Conservation (phyloP, 2,329 filamentous ascomycete genomes). For the Talaromyces pinophilus region DNA sequence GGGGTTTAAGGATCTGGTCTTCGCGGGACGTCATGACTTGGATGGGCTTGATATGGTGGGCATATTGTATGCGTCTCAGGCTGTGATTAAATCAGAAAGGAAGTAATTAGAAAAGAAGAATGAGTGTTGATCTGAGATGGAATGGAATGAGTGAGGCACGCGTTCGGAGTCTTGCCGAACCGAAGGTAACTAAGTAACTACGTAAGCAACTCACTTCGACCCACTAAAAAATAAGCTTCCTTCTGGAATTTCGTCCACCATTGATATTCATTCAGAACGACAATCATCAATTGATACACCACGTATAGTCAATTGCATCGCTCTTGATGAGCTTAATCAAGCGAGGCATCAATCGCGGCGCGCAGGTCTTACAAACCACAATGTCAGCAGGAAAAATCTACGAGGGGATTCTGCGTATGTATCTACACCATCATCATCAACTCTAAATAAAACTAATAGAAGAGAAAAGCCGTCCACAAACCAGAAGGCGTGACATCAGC, state of each 20-base stretch:
- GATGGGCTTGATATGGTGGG: not conserved
- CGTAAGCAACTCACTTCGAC: not conserved
- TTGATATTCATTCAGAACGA: not conserved
- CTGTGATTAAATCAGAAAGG: not conserved
- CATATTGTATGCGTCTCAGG: not conserved
- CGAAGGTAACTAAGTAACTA: too few species aligned
- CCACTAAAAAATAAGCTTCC: conserved; percentile 5
- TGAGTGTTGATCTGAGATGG: not conserved
- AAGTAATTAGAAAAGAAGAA: not conserved
- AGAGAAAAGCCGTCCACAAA: conserved; percentile 79
- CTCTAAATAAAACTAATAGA: not conserved
- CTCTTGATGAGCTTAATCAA: conserved; percentile 34
- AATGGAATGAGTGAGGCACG: conserved; percentile 13
- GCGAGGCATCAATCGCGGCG: conserved; percentile 26
- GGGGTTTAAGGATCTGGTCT: conserved; percentile 48
- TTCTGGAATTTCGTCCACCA: not conserved
- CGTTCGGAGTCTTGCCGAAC: conserved; percentile 13
- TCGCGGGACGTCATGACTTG: conserved; percentile 48
- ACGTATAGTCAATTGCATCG: not conserved
- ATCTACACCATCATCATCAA: not conserved
- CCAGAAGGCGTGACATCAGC: conserved; percentile 83
- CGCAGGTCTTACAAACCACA: conserved; percentile 35
- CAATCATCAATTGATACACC: not conserved
- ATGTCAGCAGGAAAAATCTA: conserved; percentile 54
- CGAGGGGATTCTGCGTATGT: conserved; percentile 64